Evolutionary conservation across 2,329 filamentous ascomycete genomes (phyloP).

Genomic region (Penicillium sp.): DNA sequence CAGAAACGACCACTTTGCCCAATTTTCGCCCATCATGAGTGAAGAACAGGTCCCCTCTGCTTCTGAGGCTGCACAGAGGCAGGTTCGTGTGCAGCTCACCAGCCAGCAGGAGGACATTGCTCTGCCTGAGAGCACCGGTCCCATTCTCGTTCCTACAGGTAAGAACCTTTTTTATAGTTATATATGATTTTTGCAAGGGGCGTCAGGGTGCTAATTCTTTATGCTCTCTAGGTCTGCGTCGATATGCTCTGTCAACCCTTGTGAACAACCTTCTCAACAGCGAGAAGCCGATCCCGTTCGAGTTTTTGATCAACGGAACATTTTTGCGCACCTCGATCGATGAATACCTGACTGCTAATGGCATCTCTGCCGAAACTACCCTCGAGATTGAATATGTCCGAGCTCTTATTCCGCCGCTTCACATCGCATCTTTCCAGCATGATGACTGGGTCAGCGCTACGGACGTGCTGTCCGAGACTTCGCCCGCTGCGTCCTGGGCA

Average conservation of each 20-base stretch:
- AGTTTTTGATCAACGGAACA: slow-evolving; percentile 91
- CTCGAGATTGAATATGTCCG: slow-evolving; percentile 89
- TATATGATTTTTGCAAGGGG: not conserved
- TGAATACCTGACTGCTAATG: slow-evolving; percentile 80
- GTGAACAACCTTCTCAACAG: slow-evolving; percentile 58
- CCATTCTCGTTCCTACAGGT: slow-evolving; percentile 57
- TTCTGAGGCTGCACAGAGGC: slow-evolving; percentile 35
- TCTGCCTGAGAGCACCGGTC: slow-evolving; percentile 51
- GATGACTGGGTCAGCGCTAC: slow-evolving; percentile 94
- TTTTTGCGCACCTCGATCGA: slow-evolving; percentile 86
- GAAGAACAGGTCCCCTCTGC: slow-evolving; percentile 18
- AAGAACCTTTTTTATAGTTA: slow-evolving; percentile 20
- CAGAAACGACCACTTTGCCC: slow-evolving; percentile 12
- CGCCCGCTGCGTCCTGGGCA: slow-evolving; percentile 57
- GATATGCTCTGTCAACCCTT: slow-evolving; percentile 58
- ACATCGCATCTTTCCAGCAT: slow-evolving; percentile 89
- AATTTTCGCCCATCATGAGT: slow-evolving; percentile 24
- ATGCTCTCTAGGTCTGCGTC: slow-evolving; percentile 46
- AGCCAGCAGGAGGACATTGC: slow-evolving; percentile 52
- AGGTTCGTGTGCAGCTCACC: slow-evolving; percentile 53
- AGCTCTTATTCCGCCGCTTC: slow-evolving; percentile 80
- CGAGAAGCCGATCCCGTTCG: slow-evolving; percentile 57
- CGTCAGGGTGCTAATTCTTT: slow-evolving; percentile 11
- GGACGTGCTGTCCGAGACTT: slow-evolving; percentile 69
- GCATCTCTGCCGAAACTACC: slow-evolving; percentile 82